Evolutionary conservation across 306 rosid genomes (phyloP), one percentile per base, ranked within the genome.

Genomic region (Senna siamea): DNA sequence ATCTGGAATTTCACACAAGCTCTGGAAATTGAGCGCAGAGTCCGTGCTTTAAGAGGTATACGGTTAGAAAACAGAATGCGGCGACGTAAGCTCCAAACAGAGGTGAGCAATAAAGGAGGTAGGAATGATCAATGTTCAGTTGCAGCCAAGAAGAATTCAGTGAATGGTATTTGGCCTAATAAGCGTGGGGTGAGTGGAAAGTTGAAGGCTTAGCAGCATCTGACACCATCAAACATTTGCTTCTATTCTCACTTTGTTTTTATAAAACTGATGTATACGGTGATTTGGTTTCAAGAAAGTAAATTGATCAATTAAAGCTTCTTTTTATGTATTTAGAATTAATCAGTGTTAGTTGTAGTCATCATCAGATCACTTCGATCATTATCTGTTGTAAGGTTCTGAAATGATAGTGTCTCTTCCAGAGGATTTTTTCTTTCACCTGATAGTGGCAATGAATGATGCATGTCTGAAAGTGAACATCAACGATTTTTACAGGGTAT

Each of bases 1-100:
- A 88, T 94, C 61, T 94, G 97, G 96, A 89, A 94, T 81, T 94
- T 94, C 81, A 71, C 97, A 10, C 90, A 89, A 80, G 96, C 98
- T 55, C 61, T 94, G 78, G 96, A 94, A 81, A 87, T 79, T 10
- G 96, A 87, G 76, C 83, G 81, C 7, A 86, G 95, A 80, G 89
- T 35, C 11, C 82, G 86, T 7, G 93, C 96, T 52, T 35, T 74
- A 47, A 89, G 88, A 80, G 95, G 93, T 64, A 72, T 87, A 37
- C 87, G 97, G 9, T 44, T 89, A 28, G 98, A 94, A 79, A 78
- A 89, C 47, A 87, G 96, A 72, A 93, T 93, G 92, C 88, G 95
- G 82, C 87, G 93, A 50, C 89, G 86, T 4, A 89, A 69, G 83
- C 89, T 82, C 58, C 97, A 84, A 73, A 60, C 80, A 2, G 97